Conservation (phyloP, 352 stramenopile genomes). For the Phytophthora ramorum region DNA sequence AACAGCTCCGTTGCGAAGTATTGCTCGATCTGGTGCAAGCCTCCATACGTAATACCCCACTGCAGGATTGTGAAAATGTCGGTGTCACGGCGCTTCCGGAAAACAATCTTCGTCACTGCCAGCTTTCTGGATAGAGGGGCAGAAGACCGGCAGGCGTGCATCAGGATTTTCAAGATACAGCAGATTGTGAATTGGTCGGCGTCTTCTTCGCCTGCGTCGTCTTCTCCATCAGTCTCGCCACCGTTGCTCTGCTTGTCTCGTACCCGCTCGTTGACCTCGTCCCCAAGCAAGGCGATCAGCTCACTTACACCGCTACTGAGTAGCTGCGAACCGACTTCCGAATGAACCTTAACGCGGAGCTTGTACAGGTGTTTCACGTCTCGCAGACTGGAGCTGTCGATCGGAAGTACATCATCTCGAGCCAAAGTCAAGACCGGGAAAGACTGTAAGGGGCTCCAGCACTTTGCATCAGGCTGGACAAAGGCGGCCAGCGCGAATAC, state of each 20-base stretch:
- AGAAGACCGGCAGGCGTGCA: constrained; percentile 73
- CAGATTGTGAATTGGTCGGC: constrained; percentile 71
- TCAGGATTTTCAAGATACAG: constrained; percentile 79
- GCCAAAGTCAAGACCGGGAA: constrained; percentile 69
- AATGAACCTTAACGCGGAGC: constrained; percentile 75
- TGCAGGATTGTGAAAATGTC: constrained; percentile 61
- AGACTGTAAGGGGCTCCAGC: constrained; percentile 54
- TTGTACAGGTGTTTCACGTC: constrained; percentile 64
- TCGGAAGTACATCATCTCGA: constrained; percentile 13
- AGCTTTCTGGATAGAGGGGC: constrained; percentile 70
- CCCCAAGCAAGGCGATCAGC: constrained; percentile 54
- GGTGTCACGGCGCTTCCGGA: constrained; percentile 31
- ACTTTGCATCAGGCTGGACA: constrained; percentile 71
- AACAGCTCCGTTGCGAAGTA: constrained; percentile 77
- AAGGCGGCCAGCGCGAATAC: constrained; percentile 76
- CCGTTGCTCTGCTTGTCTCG: constrained; percentile 19
- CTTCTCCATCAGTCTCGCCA: constrained; percentile 39
- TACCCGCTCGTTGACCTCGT: constrained; percentile 53
- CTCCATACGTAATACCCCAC: constrained; percentile 30
- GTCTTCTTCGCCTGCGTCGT: constrained; percentile 56
- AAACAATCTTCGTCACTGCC: constrained; percentile 28
- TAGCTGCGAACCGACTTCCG: constrained; percentile 68
- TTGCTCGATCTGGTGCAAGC: constrained; percentile 55
- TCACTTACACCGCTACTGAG: constrained; percentile 55
- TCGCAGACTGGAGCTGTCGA: constrained; percentile 17